Conservation (phyloP, 345 rosid species). For the Psidium friedrichsthalianum region DNA sequence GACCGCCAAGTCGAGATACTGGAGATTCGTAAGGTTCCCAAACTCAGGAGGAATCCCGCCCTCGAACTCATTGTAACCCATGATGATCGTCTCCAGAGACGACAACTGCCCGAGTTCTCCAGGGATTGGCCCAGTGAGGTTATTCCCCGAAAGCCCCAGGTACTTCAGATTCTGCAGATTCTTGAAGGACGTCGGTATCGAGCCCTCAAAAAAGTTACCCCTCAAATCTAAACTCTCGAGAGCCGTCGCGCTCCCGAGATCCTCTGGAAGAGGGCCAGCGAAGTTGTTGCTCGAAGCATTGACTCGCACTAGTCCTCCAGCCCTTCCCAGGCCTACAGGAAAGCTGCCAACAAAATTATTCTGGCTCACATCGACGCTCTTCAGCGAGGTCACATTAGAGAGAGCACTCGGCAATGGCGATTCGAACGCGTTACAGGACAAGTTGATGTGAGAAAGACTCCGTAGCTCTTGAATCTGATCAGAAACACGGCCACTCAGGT, state of each 20-base stretch:
- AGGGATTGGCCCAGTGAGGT: conserved; percentile 49
- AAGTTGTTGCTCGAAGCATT: conserved; percentile 87
- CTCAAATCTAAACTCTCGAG: conserved; percentile 66
- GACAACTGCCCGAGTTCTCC: conserved; percentile 49
- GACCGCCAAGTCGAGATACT: conserved; percentile 64
- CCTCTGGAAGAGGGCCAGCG: conserved; percentile 69
- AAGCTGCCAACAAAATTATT: conserved; percentile 64
- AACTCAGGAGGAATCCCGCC: conserved; percentile 63
- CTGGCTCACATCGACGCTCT: conserved; percentile 53
- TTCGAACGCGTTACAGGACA: conserved; percentile 45
- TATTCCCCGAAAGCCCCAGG: conserved; percentile 75
- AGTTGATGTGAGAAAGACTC: conserved; percentile 31
- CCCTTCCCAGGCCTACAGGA: conserved; percentile 71
- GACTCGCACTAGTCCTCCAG: conserved; percentile 44
- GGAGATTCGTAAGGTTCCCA: conserved; percentile 54
- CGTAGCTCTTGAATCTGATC: conserved; percentile 37
- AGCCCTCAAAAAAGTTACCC: conserved; percentile 67
- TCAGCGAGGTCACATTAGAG: conserved; percentile 43
- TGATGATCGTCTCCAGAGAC: conserved; percentile 48
- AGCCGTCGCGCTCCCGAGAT: conserved; percentile 60
- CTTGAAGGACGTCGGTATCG: conserved; percentile 38
- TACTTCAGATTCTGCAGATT: conserved; percentile 50
- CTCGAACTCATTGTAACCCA: conserved; percentile 58
- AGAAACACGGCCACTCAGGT: conserved; percentile 59
- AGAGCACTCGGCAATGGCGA: conserved; percentile 49